Percentiles rank a stretch among this genome's conserved stretches.
Evolutionary conservation across 148 eudicot genomes (phyloP).

Genomic region (Silene conica): DNA sequence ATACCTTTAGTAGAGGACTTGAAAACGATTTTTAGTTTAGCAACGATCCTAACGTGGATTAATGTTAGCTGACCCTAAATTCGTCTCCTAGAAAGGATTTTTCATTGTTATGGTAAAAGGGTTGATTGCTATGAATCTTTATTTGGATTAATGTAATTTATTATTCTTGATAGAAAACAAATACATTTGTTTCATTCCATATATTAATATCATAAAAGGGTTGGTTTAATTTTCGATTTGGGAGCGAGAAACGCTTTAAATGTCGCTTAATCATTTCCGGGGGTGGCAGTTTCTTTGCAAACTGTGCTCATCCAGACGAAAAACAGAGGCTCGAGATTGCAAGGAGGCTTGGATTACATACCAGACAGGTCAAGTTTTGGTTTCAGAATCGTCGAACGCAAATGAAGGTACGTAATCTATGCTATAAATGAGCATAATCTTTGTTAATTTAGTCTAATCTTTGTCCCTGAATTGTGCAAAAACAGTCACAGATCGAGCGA

Average conservation of each 20-base stretch:
- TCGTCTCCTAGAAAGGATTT: neutral
- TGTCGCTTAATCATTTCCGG: slow-evolving; percentile 1
- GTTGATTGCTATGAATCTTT: neutral
- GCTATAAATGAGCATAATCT: neutral
- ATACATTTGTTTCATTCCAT: neutral
- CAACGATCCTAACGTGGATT: neutral
- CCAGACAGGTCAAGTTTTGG: slow-evolving; percentile 84
- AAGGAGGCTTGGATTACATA: slow-evolving; percentile 50
- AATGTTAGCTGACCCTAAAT: neutral
- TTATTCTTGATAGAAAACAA: neutral
- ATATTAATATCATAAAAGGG: neutral
- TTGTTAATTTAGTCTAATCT: neutral
- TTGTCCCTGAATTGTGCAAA: neutral
- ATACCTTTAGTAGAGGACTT: too few relatives aligned
- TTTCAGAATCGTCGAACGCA: slow-evolving; percentile 88
- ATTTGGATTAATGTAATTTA: slow-evolving; percentile 11
- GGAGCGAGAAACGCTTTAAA: neutral
- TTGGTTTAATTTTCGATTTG: slow-evolving; percentile 6
- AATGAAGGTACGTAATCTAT: slow-evolving; percentile 53
- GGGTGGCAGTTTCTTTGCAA: slow-evolving; percentile 50
- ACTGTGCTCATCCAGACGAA: slow-evolving; percentile 77
- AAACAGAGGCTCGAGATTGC: slow-evolving; percentile 67
- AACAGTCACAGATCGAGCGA: slow-evolving; percentile 59
- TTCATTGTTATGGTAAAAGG: neutral
- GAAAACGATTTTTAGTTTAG: too few relatives aligned